A percentile compares a stretch with the other conserved stretches of the same genome.
phyloP scores from a whole-genome alignment of 2,329 filamentous ascomycete genomes.

The Venturia asperata region DNA sequence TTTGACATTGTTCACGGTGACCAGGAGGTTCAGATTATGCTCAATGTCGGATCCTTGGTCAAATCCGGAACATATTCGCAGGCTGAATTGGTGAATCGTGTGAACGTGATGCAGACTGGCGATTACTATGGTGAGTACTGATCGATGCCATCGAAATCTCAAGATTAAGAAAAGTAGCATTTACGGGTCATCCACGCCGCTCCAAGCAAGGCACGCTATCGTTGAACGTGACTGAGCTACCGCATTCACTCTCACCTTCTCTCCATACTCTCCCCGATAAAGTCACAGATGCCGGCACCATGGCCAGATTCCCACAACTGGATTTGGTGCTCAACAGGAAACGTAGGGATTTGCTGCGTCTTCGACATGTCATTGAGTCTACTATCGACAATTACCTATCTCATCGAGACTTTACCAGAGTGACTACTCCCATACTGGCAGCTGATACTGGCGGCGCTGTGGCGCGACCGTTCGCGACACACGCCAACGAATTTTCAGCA shows the following conservation, averaged over 20 bases:
- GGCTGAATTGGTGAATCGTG: conserved; percentile 37
- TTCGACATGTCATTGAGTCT: conserved; percentile 68
- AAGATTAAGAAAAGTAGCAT: conserved; percentile 36
- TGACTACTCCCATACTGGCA: conserved; percentile 83
- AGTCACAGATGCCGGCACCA: conserved; percentile 63
- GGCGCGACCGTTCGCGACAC: conserved; percentile 78
- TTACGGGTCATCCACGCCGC: conserved; percentile 57
- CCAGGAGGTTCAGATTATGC: conserved; percentile 66
- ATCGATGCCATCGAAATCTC: no score
- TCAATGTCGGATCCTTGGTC: conserved; percentile 46
- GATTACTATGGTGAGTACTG: conserved; percentile 69
- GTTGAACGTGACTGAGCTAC: conserved; percentile 51
- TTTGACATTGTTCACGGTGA: conserved; percentile 71
- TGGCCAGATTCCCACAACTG: conserved; percentile 71
- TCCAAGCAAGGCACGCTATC: conserved; percentile 39
- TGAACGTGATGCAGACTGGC: conserved; percentile 64
- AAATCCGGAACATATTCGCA: conserved; percentile 8
- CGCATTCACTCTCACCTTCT: conserved; percentile 66
- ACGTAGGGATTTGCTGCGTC: conserved; percentile 60
- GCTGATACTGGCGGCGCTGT: conserved; percentile 78
- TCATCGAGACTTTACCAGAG: conserved; percentile 68
- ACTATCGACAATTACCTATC: conserved; percentile 68
- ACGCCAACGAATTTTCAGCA: conserved; percentile 66
- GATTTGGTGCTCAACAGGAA: conserved; percentile 72
- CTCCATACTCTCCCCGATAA: conserved; percentile 70